phyloP scores from a whole-genome alignment of 208 protist genomes.

The Acanthamoeba sp. region DNA sequence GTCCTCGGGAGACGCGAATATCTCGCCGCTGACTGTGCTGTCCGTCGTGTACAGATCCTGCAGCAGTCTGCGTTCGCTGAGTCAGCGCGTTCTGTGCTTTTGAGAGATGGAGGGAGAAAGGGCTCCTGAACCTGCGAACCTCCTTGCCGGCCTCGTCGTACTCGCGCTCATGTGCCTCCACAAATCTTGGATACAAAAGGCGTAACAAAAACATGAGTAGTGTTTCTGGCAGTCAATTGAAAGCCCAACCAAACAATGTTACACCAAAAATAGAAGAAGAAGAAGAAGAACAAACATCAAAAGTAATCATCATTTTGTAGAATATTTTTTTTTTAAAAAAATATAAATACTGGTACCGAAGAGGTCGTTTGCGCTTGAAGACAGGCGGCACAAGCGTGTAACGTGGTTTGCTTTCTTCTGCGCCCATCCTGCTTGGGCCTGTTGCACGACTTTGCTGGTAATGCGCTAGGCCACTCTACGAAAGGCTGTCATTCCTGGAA shows the following conservation, averaged over 20 bases:
- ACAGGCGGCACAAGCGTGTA: conserved; percentile 13
- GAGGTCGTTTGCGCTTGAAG: conserved; percentile 31
- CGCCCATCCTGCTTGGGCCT: not conserved
- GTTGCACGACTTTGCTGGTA: too few relatives aligned
- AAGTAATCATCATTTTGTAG: too few relatives aligned
- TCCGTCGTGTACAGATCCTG: not conserved
- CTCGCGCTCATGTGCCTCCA: conserved; percentile 12
- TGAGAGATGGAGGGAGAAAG: not conserved
- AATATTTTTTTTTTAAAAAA: not conserved
- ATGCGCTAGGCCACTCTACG: too few relatives aligned
- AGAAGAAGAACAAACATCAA: too few relatives aligned
- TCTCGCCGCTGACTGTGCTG: not conserved
- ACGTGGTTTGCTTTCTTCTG: not conserved
- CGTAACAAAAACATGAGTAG: too few relatives aligned
- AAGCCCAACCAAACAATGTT: too few relatives aligned
- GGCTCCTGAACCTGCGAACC: not conserved
- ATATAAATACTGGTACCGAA: not conserved
- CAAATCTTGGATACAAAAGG: not conserved
- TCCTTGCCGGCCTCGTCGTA: conserved; percentile 53
- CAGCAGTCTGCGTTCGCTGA: not conserved
- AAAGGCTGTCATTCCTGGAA: too few relatives aligned
- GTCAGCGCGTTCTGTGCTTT: not conserved
- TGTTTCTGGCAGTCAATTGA: too few relatives aligned
- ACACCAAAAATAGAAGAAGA: not conserved
- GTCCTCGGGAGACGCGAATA: conserved; percentile 8